Conservation (phyloP, 306 rosid genomes). For the Alnus glutinosa region DNA sequence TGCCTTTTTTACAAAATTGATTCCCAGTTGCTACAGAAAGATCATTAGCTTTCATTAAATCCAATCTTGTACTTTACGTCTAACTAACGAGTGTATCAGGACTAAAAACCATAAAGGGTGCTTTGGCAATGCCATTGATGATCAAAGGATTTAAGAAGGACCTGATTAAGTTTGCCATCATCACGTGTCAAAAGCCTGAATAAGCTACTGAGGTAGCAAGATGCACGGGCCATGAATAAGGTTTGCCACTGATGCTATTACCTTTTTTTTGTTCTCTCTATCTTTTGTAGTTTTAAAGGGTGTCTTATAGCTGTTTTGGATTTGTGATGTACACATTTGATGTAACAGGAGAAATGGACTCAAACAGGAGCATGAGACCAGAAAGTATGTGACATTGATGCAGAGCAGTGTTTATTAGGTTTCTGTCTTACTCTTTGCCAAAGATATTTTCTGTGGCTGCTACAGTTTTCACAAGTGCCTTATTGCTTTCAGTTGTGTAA, state of each 20-base stretch:
- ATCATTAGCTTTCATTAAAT: background rate
- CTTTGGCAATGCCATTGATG: slow-evolving; percentile 93
- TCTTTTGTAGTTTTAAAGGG: background rate
- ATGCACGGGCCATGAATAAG: background rate
- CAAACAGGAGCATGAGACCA: background rate
- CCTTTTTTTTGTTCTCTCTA: background rate
- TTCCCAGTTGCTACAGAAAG: background rate
- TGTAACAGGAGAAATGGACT: background rate
- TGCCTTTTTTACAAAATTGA: background rate
- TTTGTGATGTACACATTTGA: too few relatives aligned
- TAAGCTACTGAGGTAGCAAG: background rate
- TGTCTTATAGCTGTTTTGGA: too few relatives aligned
- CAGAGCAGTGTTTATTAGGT: too few relatives aligned
- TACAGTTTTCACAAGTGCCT: background rate
- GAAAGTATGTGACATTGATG: too few relatives aligned
- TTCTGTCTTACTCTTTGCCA: background rate
- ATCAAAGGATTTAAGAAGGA: slow-evolving; percentile 80
- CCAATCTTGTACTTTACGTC: too few relatives aligned
- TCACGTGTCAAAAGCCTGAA: slow-evolving; percentile 72
- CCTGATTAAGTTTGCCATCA: slow-evolving; percentile 72
- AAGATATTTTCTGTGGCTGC: background rate
- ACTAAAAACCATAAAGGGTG: slow-evolving; percentile 75
- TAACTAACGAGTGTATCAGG: slow-evolving; percentile 38
- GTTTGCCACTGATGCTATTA: background rate
- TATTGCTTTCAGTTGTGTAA: too few relatives aligned